phyloP scores from a whole-genome alignment of 768 basidiomycete genomes.

The Strobilomyces confusus region DNA sequence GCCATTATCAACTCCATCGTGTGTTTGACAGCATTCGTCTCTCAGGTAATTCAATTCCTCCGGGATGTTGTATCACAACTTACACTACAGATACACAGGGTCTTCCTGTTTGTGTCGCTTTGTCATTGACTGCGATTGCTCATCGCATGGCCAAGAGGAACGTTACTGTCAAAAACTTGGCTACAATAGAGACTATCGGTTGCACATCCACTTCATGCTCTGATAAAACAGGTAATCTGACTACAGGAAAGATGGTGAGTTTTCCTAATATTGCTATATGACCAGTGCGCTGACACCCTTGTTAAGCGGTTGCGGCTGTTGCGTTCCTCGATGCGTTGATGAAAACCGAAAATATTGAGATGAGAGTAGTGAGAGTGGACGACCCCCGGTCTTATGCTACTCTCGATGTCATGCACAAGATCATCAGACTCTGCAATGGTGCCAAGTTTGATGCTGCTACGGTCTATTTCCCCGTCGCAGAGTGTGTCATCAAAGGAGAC shows the following conservation, averaged over 20 bases:
- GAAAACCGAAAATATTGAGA: conserved; percentile 18
- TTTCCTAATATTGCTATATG: background rate
- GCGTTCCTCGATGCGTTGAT: conserved; percentile 33
- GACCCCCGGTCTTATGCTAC: conserved; percentile 19
- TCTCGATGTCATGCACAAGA: conserved; percentile 32
- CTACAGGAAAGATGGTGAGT: conserved; percentile 44
- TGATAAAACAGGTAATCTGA: conserved; percentile 53
- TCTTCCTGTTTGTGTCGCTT: conserved; percentile 41
- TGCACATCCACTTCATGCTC: conserved; percentile 49
- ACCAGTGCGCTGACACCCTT: background rate
- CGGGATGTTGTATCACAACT: background rate
- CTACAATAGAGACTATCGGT: conserved; percentile 53
- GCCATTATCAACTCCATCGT: conserved; percentile 38
- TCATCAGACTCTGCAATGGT: conserved; percentile 56
- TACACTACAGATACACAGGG: conserved; percentile 21
- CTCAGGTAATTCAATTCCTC: conserved; percentile 29
- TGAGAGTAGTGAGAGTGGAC: conserved; percentile 3
- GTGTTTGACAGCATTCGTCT: conserved; percentile 38
- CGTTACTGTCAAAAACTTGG: conserved; percentile 47
- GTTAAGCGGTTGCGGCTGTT: conserved; percentile 37
- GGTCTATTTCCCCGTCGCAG: conserved; percentile 24
- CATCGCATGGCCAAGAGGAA: conserved; percentile 45
- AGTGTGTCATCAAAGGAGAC: conserved; percentile 41
- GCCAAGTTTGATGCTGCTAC: conserved; percentile 44
- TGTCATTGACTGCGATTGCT: conserved; percentile 48